Base-by-base conservation (phyloP, 352 stramenopile genomes). In the Phytophthora sojae region DNA sequence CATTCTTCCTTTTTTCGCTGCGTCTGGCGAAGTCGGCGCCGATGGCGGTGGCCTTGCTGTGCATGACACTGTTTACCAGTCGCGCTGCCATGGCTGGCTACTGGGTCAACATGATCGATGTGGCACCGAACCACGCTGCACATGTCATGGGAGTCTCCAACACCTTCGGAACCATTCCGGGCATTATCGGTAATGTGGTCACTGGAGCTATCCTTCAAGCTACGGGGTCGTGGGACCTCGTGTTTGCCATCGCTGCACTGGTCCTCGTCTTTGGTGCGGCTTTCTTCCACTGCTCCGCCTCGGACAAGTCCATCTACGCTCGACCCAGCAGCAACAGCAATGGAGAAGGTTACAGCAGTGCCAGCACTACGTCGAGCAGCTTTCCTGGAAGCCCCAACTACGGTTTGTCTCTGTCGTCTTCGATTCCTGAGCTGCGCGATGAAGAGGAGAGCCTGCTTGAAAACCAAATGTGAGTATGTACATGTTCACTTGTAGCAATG, bases 51-150 rank as follows among this genome's bases (percentile, higher is more conserved):
- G 75, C 73, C 2, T 77, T 96, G 42, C 71, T 96, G 45, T 96
- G 78, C 26, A 56, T 94, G 32, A 93, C 88, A 45, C 76, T 96
- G 14, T 95, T 96, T 68, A 83, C 89, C 21, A 86, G 80, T 59
- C 90, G 90, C 42, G 84, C 85, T 9, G 80, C 88, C 9, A 89
- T 92, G 67, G 86, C 85, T 47, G 90, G 90, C 17, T 96, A 92
- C 73, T 96, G 88, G 88, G 87, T 96, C 63, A 96, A 96, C 70
- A 96, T 96, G 90, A 94, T 96, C 60, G 90, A 96, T 77, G 88
- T 96, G 56, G 88, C 76, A 0, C 86, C 88, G 14, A 81, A 86
- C 50, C 84, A 96, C 69, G 90, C 90, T 4, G 90, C 85, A 4
- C 86, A 96, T 70, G 79, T 96, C 57, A 96, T 96, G 90, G 90